Conservation (phyloP, 345 rosid species). For the Acer campestre region DNA sequence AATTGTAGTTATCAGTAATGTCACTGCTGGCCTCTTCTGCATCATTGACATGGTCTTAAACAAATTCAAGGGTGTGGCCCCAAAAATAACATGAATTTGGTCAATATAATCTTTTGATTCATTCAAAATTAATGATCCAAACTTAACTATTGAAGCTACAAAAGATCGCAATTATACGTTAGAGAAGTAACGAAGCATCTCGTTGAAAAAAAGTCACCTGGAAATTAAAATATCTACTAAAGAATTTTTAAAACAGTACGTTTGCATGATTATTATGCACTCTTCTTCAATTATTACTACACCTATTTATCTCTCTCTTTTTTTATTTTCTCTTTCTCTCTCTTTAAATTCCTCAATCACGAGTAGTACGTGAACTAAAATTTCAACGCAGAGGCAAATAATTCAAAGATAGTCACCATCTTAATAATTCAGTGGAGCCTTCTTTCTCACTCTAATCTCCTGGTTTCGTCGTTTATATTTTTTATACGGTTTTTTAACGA, state of each 20-base stretch:
- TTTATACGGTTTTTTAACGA: no score
- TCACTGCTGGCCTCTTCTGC: neutral
- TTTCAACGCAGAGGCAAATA: neutral
- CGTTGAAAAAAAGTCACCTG: slow-evolving; percentile 3
- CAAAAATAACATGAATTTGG: neutral
- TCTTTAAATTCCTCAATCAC: neutral
- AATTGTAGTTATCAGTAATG: neutral
- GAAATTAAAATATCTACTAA: neutral
- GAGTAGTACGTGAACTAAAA: neutral
- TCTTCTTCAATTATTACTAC: slow-evolving; percentile 4
- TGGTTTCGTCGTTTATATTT: no score
- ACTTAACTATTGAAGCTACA: no score
- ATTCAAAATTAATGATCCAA: neutral
- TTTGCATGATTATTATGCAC: neutral
- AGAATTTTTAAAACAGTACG: neutral
- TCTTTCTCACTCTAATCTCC: neutral
- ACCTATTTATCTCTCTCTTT: neutral
- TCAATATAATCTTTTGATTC: neutral
- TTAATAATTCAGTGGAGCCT: slow-evolving; percentile 21
- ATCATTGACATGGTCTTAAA: neutral
- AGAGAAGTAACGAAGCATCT: neutral
- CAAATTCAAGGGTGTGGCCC: neutral
- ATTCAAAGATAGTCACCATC: neutral
- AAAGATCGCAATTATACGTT: neutral
- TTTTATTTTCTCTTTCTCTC: neutral